phyloP scores from a whole-genome alignment of 2,329 filamentous ascomycete species.

The Fusarium secorum region DNA sequence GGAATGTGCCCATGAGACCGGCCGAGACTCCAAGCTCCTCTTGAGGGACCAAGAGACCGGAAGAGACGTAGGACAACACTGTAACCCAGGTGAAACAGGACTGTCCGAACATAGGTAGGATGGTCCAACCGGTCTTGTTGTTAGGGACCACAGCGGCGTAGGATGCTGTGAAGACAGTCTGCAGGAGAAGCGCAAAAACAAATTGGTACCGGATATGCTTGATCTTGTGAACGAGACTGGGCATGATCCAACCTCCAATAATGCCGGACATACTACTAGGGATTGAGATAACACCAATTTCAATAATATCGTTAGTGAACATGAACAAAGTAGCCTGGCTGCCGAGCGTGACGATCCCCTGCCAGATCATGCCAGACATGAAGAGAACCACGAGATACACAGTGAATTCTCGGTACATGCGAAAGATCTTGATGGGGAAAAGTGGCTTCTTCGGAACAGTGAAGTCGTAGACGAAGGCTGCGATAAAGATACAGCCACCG shows the following conservation, averaged over 20 bases:
- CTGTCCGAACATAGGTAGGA: slow-evolving; percentile 10
- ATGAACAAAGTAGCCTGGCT: slow-evolving; percentile 9
- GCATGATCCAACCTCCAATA: slow-evolving; percentile 16
- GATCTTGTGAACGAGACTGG: slow-evolving; percentile 6
- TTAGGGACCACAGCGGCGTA: slow-evolving; percentile 2
- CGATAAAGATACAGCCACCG: slow-evolving; percentile 2
- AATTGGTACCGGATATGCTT: slow-evolving; percentile 16
- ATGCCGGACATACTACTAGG: background rate
- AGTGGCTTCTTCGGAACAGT: background rate
- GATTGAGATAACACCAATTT: slow-evolving; percentile 2
- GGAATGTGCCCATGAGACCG: slow-evolving; percentile 8
- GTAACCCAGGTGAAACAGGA: slow-evolving; percentile 11
- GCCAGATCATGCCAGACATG: slow-evolving; percentile 11
- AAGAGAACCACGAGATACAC: slow-evolving; percentile 7
- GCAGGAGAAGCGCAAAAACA: background rate
- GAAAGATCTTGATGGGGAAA: slow-evolving; percentile 1
- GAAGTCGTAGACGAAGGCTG: slow-evolving; percentile 9
- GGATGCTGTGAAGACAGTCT: slow-evolving; percentile 1
- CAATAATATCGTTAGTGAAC: slow-evolving; percentile 3
- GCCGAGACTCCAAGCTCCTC: slow-evolving; percentile 9
- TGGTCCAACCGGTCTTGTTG: background rate
- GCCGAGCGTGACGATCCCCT: background rate
- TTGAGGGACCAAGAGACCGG: background rate
- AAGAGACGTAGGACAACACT: slow-evolving; percentile 5
- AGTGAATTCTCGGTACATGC: slow-evolving; percentile 6